Conservation (phyloP, 306 rosid species). For the Dalbergia cultrata region DNA sequence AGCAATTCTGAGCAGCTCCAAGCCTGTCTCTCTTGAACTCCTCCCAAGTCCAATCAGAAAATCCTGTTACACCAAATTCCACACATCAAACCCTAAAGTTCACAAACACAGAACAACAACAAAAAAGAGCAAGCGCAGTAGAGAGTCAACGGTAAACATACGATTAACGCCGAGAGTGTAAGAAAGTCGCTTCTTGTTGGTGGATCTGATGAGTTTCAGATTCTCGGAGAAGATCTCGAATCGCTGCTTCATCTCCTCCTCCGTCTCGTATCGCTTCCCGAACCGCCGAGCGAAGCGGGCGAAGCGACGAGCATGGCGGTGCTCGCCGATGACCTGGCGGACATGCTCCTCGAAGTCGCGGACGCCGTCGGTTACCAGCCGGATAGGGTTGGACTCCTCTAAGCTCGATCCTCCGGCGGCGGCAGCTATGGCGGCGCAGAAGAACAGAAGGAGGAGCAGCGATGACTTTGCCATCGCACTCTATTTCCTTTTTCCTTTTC, state of each 20-base stretch:
- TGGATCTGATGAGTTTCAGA: slow-evolving; percentile 68
- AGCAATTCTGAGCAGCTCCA: slow-evolving; percentile 97
- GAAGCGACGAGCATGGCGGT: slow-evolving; percentile 66
- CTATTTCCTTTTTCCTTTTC: background rate
- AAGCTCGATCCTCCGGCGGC: slow-evolving; percentile 63
- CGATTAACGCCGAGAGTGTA: slow-evolving; percentile 84
- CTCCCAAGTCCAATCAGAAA: slow-evolving; percentile 96
- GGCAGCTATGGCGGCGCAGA: slow-evolving; percentile 38
- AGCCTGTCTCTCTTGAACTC: slow-evolving; percentile 77
- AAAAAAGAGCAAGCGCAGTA: background rate
- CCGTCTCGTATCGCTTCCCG: slow-evolving; percentile 72
- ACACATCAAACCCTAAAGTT: background rate
- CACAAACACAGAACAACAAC: background rate
- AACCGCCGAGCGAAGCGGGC: slow-evolving; percentile 77
- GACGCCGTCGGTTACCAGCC: slow-evolving; percentile 64
- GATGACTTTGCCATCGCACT: slow-evolving; percentile 64
- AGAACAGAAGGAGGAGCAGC: slow-evolving; percentile 48
- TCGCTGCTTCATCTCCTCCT: slow-evolving; percentile 74
- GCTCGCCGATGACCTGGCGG: slow-evolving; percentile 65
- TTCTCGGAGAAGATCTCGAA: slow-evolving; percentile 75
- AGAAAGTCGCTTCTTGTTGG: slow-evolving; percentile 66
- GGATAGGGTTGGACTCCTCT: slow-evolving; percentile 82
- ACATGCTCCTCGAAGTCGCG: slow-evolving; percentile 61
- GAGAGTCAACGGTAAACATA: slow-evolving; percentile 43
- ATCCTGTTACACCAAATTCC: slow-evolving; percentile 51